Evolutionary conservation across 1,139 yeast genomes (phyloP).

Genomic region (Geotrichum australiense): DNA sequence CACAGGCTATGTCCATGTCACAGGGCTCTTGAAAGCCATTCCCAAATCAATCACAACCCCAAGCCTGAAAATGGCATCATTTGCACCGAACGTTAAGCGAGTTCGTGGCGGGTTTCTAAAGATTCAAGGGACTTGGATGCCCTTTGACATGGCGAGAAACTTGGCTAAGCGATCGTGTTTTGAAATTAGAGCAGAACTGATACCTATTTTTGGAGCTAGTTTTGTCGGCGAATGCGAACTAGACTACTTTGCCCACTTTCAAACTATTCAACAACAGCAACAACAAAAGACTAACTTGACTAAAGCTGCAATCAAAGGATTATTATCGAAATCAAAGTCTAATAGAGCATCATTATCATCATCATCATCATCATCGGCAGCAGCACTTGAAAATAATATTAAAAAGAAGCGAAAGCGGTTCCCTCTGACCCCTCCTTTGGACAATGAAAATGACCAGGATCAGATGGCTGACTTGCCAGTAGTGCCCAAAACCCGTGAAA

Average conservation of each 20-base stretch:
- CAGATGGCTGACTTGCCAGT: too few relatives aligned
- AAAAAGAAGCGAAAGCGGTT: too few relatives aligned
- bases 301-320: too few relatives aligned
- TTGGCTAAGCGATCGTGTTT: slow-evolving; percentile 74
- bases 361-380: too few relatives aligned
- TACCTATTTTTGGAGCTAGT: slow-evolving; percentile 71
- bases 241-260: not conserved
- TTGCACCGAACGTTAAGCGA: slow-evolving; percentile 60
- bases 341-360: too few relatives aligned
- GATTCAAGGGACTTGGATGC: slow-evolving; percentile 95
- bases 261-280: slow-evolving; percentile 4
- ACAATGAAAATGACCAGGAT: too few relatives aligned
- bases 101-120: slow-evolving; percentile 88
- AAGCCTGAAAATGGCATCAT: slow-evolving; percentile 42
- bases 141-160: slow-evolving; percentile 58
- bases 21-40: slow-evolving; percentile 85
- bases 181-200: slow-evolving; percentile 64
- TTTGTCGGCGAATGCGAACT: slow-evolving; percentile 59
- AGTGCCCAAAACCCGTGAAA: too few relatives aligned
- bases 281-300: too few relatives aligned
- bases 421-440: too few relatives aligned
- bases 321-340: too few relatives aligned
- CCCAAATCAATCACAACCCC: slow-evolving; percentile 54
- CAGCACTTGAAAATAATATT: too few relatives aligned
- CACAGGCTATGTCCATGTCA: slow-evolving; percentile 82